Evolutionary conservation across 2,329 filamentous ascomycete genomes (phyloP).

Genomic region (Didymella exigua): DNA sequence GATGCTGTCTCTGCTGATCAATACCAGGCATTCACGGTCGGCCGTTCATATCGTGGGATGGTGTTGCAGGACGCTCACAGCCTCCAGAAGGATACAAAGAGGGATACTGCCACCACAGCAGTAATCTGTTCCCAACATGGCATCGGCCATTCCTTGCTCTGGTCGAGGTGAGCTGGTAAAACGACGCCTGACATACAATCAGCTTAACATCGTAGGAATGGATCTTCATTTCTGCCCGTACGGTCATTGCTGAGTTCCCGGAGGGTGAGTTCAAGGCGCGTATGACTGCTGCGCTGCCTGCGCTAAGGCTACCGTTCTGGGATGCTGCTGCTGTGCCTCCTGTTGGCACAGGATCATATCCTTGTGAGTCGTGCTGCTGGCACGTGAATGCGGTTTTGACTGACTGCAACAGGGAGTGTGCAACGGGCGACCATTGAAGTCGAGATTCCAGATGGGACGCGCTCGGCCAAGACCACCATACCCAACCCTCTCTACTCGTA

Average conservation of each 20-base stretch:
- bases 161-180: constrained; percentile 54
- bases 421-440: constrained; percentile 38
- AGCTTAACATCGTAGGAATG: constrained; percentile 42
- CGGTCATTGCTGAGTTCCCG: constrained; percentile 48
- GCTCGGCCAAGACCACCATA: constrained; percentile 29
- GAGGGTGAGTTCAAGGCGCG: constrained; percentile 43
- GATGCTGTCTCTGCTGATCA: neutral
- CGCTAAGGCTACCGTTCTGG: constrained; percentile 53
- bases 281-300: constrained; percentile 45
- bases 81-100: constrained; percentile 55
- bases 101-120: constrained; percentile 79
- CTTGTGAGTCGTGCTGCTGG: constrained; percentile 20
- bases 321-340: constrained; percentile 52
- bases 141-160: constrained; percentile 77
- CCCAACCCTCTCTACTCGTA: constrained; percentile 53
- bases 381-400: neutral
- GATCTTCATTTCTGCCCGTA: constrained; percentile 47
- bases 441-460: constrained; percentile 39
- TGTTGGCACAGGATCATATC: constrained; percentile 41
- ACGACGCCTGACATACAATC: neutral
- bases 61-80: constrained; percentile 48
- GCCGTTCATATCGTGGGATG: constrained; percentile 65
- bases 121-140: constrained; percentile 79
- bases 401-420: constrained; percentile 32
- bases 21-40: constrained; percentile 76